Conservation (phyloP, 805 yeast species). For the Starmerella asiatica region DNA sequence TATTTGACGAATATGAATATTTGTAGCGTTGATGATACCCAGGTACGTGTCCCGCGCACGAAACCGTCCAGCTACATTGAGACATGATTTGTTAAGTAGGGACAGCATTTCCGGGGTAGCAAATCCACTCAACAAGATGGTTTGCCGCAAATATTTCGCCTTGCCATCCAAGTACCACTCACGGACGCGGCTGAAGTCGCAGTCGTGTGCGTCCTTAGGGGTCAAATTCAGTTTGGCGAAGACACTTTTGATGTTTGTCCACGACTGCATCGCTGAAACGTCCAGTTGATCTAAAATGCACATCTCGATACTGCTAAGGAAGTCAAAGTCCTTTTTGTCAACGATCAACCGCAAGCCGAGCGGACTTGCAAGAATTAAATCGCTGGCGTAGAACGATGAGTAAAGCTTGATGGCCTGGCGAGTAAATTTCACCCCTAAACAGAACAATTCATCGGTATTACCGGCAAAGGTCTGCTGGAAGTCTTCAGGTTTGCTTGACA, state of each 20-base stretch:
- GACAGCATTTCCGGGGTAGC: constrained; percentile 71
- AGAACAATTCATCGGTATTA: constrained; percentile 81
- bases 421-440: constrained; percentile 81
- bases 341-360: constrained; percentile 71
- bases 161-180: constrained; percentile 87
- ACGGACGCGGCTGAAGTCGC: constrained; percentile 83
- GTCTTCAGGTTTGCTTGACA: constrained; percentile 62
- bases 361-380: constrained; percentile 81
- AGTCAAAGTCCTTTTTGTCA: constrained; percentile 61
- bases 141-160: constrained; percentile 59
- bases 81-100: constrained; percentile 31
- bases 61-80: constrained; percentile 29
- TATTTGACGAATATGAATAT: constrained; percentile 40
- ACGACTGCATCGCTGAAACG: constrained; percentile 79
- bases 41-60: constrained; percentile 32
- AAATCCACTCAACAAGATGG: constrained; percentile 60
- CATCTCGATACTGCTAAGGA: constrained; percentile 77
- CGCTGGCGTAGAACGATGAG: constrained; percentile 72
- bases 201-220: constrained; percentile 65
- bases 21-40: constrained; percentile 51
- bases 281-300: constrained; percentile 70
- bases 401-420: constrained; percentile 75
- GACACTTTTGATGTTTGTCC: constrained; percentile 68
- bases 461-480: constrained; percentile 72
- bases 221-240: constrained; percentile 57